Conservation (phyloP, 129 eudicot species). For the Sambucus nigra region DNA sequence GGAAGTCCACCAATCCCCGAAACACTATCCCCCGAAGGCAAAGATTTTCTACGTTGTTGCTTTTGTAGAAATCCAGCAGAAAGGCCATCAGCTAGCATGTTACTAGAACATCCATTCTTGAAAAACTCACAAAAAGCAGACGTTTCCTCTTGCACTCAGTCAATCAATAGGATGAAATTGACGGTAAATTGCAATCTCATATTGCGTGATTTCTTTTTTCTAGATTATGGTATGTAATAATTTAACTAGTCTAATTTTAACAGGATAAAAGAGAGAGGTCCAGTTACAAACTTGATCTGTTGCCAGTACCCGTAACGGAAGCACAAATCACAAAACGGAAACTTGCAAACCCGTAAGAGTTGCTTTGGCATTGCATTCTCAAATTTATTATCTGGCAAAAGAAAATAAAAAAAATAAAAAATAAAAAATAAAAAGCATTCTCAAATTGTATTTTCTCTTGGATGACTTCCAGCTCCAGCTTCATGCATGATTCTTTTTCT, state of each 20-base stretch:
- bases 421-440: no score
- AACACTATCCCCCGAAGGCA: conserved; percentile 70
- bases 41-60: conserved; percentile 64
- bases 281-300: conserved; percentile 15
- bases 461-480: conserved; percentile 14
- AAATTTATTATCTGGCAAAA: no score
- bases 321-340: conserved; percentile 18
- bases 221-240: not conserved
- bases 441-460: not conserved
- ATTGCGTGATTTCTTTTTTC: not conserved
- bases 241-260: not conserved
- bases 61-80: conserved; percentile 71
- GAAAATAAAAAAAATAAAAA: no score
- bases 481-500: conserved; percentile 22
- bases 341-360: conserved; percentile 24
- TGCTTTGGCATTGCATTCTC: not conserved
- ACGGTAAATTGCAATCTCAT: conserved; percentile 13
- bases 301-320: conserved; percentile 8
- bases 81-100: conserved; percentile 61
- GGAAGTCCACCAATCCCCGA: conserved; percentile 79
- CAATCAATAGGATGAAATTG: conserved; percentile 16
- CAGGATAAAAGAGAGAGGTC: conserved; percentile 36
- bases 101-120: conserved; percentile 69
- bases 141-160: conserved; percentile 11
- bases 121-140: conserved; percentile 35